Conservation (phyloP, 108 stramenopile genomes). For the Skeletonema marinoi region DNA sequence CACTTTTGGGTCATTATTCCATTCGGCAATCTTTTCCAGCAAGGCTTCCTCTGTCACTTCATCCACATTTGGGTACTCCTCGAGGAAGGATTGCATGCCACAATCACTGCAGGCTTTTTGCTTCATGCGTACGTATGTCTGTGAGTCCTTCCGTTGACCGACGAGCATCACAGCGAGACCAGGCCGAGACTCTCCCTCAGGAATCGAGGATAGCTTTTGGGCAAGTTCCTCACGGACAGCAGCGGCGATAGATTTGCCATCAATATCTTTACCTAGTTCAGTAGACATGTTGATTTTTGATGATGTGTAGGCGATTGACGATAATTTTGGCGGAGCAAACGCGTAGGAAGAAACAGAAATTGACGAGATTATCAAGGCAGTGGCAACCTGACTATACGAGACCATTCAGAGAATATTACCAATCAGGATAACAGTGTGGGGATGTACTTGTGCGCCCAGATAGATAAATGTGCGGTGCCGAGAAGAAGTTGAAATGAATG, state of each 20-base stretch:
- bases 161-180: slow-evolving; percentile 97
- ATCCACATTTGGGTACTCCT: slow-evolving; percentile 70
- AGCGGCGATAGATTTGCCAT: slow-evolving; percentile 82
- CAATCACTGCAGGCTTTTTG: slow-evolving; percentile 93
- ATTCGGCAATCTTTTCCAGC: slow-evolving; percentile 64
- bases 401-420: background rate
- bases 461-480: no score
- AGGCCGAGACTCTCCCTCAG: slow-evolving; percentile 44
- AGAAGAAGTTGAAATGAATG: no score
- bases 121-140: slow-evolving; percentile 98
- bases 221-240: slow-evolving; percentile 73
- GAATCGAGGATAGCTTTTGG: slow-evolving; percentile 34
- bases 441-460: no score
- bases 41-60: slow-evolving; percentile 84
- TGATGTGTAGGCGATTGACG: background rate
- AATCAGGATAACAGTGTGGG: background rate
- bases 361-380: background rate
- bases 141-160: slow-evolving; percentile 88
- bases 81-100: slow-evolving; percentile 80
- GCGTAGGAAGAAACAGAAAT: background rate
- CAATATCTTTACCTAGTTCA: slow-evolving; percentile 54
- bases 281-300: slow-evolving; percentile 4
- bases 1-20: slow-evolving; percentile 81
- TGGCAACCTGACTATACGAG: background rate
- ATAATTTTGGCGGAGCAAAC: background rate